Percentiles rank a stretch among this genome's conserved stretches.
Conservation (phyloP, 1,139 yeast species). For the Spathaspora jeffriesii region DNA sequence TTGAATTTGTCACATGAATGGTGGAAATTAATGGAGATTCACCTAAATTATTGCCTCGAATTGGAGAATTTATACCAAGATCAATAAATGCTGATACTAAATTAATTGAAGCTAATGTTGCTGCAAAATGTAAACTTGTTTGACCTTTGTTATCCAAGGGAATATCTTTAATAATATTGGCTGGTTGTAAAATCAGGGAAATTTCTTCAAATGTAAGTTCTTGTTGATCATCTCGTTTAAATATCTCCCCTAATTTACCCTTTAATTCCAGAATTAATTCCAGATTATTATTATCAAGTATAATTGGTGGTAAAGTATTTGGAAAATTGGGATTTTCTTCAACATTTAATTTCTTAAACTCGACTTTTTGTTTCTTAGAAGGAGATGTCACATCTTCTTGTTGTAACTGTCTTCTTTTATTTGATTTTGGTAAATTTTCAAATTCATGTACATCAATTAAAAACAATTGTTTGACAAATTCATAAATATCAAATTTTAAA, state of each 20-base stretch:
- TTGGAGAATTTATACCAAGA: slow-evolving; percentile 38
- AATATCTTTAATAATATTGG: slow-evolving; percentile 28
- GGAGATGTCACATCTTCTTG: slow-evolving; percentile 27
- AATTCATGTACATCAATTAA: slow-evolving; percentile 49
- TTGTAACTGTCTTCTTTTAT: slow-evolving; percentile 16
- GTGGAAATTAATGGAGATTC: slow-evolving; percentile 44
- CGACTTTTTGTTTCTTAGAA: slow-evolving; percentile 26
- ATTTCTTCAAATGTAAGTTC: slow-evolving; percentile 36
- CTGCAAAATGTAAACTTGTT: slow-evolving; percentile 48
- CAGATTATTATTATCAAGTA: slow-evolving; percentile 23
- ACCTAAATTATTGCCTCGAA: slow-evolving; percentile 42
- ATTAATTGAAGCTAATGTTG: slow-evolving; percentile 41
- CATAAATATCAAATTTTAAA: slow-evolving; percentile 43
- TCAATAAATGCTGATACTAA: slow-evolving; percentile 38
- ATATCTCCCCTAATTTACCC: slow-evolving; percentile 49
- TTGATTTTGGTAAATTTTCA: slow-evolving; percentile 34
- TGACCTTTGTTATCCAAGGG: slow-evolving; percentile 44
- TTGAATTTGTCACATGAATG: slow-evolving; percentile 44
- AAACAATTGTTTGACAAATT: slow-evolving; percentile 37
- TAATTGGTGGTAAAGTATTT: slow-evolving; percentile 54
- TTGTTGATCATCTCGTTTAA: slow-evolving; percentile 43
- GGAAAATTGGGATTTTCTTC: slow-evolving; percentile 44
- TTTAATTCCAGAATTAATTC: slow-evolving; percentile 50
- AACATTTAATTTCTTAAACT: slow-evolving; percentile 21
- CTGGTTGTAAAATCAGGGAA: slow-evolving; percentile 23